Base-by-base conservation (phyloP, 257 asterid species). In the Jacaranda copaia region DNA sequence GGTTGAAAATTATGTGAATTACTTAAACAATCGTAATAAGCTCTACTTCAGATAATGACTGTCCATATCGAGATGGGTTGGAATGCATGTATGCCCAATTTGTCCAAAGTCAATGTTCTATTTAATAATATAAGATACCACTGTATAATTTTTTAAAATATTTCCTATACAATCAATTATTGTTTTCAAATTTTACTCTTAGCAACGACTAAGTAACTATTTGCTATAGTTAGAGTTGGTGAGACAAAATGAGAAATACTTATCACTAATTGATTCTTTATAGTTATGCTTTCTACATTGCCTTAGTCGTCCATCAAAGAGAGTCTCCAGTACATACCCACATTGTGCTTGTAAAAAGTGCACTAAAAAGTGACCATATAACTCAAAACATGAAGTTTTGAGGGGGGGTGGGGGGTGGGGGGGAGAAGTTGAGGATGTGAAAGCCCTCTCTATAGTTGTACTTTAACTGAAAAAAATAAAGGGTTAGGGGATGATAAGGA, bases 301-400 rank as follows among this genome's bases (percentile, higher is more conserved):
- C 53, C 68, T 5, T 63, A 38, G 60, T 64, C 45, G 65, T 46
- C 58, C 60, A 56, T 12, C 14, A 53, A 49, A 42, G 43, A 36
- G 68, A 45, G 35, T 18, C 36, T 38, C 77, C 68, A 60, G 55
- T 53, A 13, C 61, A 61, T 45, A 12, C 64, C 62, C 73, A 70
- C 76, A 46, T 70, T 62, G 81, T 75, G 77, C 80, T 75, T 25
- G 32, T 16, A 40, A 62, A 75, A 75, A 63, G 81, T 40, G 68
- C 5, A 58, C 56, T 75, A 52, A 36, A 57, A 77, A 65, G 49
- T 72, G 76, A 32, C 75, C 78, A 78, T 45, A 78, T 64, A 46
- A 12, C 84, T 61, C 36, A 51, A 57, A 19, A 48, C 36, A 49
- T 74, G 80, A 52, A 51, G 58, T 56, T 14, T 16, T 55, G 39